Evolutionary conservation across 306 rosid species (phyloP).

Genomic region (Citrullus mucosospermus): DNA sequence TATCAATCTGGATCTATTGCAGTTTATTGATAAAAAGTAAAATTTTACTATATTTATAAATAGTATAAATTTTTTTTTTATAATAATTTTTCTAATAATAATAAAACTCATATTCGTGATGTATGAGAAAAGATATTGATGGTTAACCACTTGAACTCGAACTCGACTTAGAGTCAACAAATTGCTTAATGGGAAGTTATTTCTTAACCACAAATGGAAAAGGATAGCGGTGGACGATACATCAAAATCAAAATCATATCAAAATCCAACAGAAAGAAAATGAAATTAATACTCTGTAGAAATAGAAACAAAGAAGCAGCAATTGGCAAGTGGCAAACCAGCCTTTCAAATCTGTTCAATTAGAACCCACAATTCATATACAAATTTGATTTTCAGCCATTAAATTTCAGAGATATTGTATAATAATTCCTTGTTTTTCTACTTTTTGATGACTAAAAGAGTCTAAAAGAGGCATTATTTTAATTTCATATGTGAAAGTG

Average conservation of each 20-base stretch:
- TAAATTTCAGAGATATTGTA: background rate
- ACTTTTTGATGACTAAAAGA: background rate
- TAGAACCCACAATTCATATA: background rate
- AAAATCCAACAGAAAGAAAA: background rate
- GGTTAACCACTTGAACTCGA: background rate
- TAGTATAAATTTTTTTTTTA: too few relatives aligned
- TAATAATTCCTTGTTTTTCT: background rate
- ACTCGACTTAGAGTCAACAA: background rate
- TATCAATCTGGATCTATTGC: too few relatives aligned
- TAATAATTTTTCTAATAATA: too few relatives aligned
- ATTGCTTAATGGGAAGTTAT: background rate
- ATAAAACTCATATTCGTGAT: too few relatives aligned
- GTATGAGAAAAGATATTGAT: background rate
- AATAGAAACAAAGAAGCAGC: background rate
- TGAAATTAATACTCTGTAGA: background rate
- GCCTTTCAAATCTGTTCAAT: background rate
- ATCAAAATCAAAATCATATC: background rate
- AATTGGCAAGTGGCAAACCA: background rate
- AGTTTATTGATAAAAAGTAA: too few relatives aligned
- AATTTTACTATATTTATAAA: too few relatives aligned
- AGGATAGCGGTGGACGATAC: background rate
- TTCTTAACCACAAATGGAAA: background rate
- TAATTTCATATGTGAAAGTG: background rate
- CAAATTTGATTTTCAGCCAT: background rate
- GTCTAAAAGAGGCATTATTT: background rate